Conservation (phyloP, 208 protist genomes). For the Leishmania tropica region DNA sequence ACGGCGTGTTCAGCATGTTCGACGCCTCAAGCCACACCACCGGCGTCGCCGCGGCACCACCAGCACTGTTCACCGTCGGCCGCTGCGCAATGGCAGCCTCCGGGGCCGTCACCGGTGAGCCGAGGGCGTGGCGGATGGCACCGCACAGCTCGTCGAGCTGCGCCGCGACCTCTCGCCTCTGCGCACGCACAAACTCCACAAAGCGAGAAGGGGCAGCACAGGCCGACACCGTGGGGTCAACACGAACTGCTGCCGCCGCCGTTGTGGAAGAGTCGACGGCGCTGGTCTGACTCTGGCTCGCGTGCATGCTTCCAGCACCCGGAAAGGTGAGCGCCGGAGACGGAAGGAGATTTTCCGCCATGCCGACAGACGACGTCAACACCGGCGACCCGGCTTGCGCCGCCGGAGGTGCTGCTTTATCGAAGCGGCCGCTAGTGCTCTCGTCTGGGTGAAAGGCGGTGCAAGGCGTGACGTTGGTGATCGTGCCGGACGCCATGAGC, state of each 20-base stretch:
- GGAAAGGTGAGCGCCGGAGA: not conserved
- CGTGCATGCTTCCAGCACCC: not conserved
- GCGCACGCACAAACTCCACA: slow-evolving; percentile 28
- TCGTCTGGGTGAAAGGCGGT: not conserved
- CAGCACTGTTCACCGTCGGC: not conserved
- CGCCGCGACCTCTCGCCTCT: slow-evolving; percentile 33
- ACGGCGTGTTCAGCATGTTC: slow-evolving; percentile 34
- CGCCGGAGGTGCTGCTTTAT: slow-evolving; percentile 3
- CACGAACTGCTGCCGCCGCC: not conserved
- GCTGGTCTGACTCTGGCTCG: not conserved
- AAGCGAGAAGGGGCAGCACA: slow-evolving; percentile 1
- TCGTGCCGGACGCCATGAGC: not conserved
- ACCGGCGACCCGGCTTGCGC: slow-evolving; percentile 17
- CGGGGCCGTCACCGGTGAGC: not conserved
- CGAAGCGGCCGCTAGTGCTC: not conserved
- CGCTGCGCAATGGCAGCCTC: not conserved
- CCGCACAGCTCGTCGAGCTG: slow-evolving; percentile 29
- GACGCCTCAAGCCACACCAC: slow-evolving; percentile 25
- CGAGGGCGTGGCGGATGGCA: slow-evolving; percentile 23
- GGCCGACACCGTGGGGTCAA: not conserved
- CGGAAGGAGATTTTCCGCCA: too few species aligned
- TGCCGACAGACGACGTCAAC: slow-evolving; percentile 4
- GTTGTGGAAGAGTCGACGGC: not conserved
- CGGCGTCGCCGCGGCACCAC: not conserved
- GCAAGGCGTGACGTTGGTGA: not conserved